Conservation (phyloP, 352 stramenopile genomes). For the Saprolegnia parasitica region DNA sequence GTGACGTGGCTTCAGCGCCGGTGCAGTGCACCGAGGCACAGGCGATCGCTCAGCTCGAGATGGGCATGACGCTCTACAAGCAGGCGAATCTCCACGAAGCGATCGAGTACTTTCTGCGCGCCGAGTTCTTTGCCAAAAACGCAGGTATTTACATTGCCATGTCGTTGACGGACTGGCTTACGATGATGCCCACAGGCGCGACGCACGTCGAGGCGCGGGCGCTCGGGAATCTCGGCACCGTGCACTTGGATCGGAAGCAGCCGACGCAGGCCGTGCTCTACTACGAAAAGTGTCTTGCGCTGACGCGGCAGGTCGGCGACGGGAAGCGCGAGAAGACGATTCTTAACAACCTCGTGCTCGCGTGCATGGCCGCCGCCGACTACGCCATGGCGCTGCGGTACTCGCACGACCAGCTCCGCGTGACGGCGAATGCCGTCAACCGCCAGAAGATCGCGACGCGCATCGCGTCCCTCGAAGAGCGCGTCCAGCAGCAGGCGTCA, state of each 20-base stretch:
- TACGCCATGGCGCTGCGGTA: slow-evolving; percentile 51
- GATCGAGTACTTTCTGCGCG: slow-evolving; percentile 56
- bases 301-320: slow-evolving; percentile 64
- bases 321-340: slow-evolving; percentile 76
- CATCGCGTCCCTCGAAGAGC: slow-evolving; percentile 33
- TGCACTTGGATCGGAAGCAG: slow-evolving; percentile 72
- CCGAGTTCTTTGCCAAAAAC: slow-evolving; percentile 47
- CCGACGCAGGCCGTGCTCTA: slow-evolving; percentile 59
- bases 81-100: slow-evolving; percentile 59
- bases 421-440: slow-evolving; percentile 63
- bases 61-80: slow-evolving; percentile 74
- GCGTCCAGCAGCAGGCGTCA: not conserved
- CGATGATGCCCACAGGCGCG: slow-evolving; percentile 8
- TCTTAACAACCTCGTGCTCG: slow-evolving; percentile 79
- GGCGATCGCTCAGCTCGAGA: slow-evolving; percentile 59
- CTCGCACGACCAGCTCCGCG: slow-evolving; percentile 65
- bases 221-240: slow-evolving; percentile 70
- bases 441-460: slow-evolving; percentile 70
- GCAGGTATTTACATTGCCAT: slow-evolving; percentile 10
- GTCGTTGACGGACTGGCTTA: not conserved
- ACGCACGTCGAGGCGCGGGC: slow-evolving; percentile 54
- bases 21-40: slow-evolving; percentile 8
- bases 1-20: not conserved
- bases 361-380: slow-evolving; percentile 57
- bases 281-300: slow-evolving; percentile 72